These are phyloP conservation scores for Hypoxylon lenormandii DNA, from an alignment of 495 filamentous ascomycete species.

Conservation along the genomic window DNA sequence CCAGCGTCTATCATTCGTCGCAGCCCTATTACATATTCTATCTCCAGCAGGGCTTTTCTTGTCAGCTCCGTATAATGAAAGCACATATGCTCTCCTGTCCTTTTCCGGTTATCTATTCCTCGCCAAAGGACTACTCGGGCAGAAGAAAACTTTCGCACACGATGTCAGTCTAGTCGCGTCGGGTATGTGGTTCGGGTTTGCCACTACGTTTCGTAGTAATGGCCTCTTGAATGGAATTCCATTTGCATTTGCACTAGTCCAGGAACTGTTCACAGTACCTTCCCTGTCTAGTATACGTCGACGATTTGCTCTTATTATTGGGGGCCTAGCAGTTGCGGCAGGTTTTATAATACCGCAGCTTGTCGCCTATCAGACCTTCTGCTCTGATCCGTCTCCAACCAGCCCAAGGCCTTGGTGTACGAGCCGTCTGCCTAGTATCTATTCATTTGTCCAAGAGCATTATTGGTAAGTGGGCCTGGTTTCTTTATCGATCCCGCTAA, in stretches of 20 bases:
- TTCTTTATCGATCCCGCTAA: constrained; percentile 25
- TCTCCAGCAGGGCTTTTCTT: constrained; percentile 91
- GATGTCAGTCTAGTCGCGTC: constrained; percentile 65
- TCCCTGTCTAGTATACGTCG: constrained; percentile 57
- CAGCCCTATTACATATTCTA: constrained; percentile 80
- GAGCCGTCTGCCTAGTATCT: constrained; percentile 80
- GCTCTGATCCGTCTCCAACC: constrained; percentile 54
- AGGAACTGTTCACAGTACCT: constrained; percentile 64
- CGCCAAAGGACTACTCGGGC: constrained; percentile 63
- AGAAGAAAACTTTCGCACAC: constrained; percentile 41
- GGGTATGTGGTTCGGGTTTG: constrained; percentile 76
- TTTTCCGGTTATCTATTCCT: constrained; percentile 80
- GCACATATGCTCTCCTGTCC: constrained; percentile 79
- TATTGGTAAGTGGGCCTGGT: constrained; percentile 75
- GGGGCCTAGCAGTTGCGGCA: constrained; percentile 73
- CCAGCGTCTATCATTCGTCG: constrained; percentile 69
- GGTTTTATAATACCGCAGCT: constrained; percentile 79
- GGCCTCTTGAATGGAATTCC: constrained; percentile 82
- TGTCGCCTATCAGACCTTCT: constrained; percentile 80
- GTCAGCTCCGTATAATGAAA: constrained; percentile 86
- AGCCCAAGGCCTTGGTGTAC: constrained; percentile 78
- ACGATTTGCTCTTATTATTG: constrained; percentile 67
- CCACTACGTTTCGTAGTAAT: constrained; percentile 84
- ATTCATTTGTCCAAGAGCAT: constrained; percentile 84
- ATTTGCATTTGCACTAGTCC: constrained; percentile 57